Evolutionary conservation across 2,329 filamentous ascomycete genomes (phyloP).

Genomic region (Albophoma yamanashiensis): DNA sequence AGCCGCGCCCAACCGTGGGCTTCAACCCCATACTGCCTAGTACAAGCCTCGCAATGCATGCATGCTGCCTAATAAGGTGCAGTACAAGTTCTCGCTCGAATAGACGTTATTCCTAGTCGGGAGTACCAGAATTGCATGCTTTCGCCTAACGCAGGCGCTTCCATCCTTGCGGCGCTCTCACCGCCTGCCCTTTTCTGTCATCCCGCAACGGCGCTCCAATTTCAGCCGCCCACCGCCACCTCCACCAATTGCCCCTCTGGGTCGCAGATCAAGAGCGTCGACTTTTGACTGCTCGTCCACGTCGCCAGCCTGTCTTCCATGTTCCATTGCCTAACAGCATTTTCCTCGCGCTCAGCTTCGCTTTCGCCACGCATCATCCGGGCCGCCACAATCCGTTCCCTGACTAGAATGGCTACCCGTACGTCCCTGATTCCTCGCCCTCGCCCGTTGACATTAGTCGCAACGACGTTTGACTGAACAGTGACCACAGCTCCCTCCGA

Average conservation of each 20-base stretch:
- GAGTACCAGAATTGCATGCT: too few species aligned
- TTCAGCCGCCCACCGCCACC: not conserved
- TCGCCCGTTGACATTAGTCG: not conserved
- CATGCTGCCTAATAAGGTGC: not conserved
- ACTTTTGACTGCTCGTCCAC: not conserved
- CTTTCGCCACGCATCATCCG: not conserved
- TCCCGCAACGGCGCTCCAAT: not conserved
- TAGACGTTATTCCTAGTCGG: too few species aligned
- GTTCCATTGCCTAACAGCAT: slow-evolving; percentile 2
- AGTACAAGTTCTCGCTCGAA: too few species aligned
- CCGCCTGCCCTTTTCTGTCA: not conserved
- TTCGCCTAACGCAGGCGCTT: too few species aligned
- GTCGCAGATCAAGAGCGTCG: not conserved
- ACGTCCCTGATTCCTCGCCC: not conserved
- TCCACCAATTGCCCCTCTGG: not conserved
- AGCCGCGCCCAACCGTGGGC: not conserved
- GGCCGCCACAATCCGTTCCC: not conserved
- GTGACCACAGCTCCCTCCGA: slow-evolving; percentile 25
- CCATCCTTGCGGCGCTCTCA: not conserved
- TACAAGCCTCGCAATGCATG: not conserved
- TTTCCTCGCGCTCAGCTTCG: not conserved
- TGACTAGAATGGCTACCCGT: slow-evolving; percentile 12
- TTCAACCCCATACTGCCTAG: not conserved
- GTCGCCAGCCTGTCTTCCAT: slow-evolving; percentile 1
- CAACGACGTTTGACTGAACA: not conserved